These are phyloP conservation scores for Neurospora sp. DNA, from an alignment of 495 filamentous ascomycete species.

Conservation along the genomic window DNA sequence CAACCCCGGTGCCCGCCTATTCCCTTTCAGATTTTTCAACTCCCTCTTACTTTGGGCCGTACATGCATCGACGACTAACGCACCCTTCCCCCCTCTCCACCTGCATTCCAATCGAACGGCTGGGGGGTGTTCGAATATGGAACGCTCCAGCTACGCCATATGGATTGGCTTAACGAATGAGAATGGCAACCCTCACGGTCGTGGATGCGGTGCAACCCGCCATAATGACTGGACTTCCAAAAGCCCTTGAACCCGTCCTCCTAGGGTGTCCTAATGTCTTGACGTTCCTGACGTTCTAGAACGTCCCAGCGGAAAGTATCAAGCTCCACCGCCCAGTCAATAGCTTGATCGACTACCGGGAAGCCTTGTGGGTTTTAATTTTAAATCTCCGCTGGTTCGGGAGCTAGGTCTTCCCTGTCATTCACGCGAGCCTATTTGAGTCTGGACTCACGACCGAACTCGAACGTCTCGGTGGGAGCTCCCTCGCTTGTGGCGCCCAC, in stretches of 20 bases:
- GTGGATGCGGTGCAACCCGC: not conserved
- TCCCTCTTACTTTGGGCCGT: no score
- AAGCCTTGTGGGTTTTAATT: not conserved
- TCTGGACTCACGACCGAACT: not conserved
- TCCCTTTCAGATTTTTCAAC: no score
- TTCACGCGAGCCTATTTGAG: not conserved
- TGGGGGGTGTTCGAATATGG: not conserved
- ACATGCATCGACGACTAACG: no score
- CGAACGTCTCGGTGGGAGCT: not conserved
- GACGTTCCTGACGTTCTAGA: not conserved
- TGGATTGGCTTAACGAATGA: not conserved
- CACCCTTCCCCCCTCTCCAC: not conserved
- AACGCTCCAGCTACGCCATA: not conserved
- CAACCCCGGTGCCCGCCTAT: not conserved
- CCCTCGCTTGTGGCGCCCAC: not conserved
- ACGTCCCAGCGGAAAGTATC: not conserved
- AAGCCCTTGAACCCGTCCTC: not conserved
- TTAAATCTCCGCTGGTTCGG: not conserved
- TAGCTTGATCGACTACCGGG: not conserved
- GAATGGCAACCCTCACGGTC: not conserved
- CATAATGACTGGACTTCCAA: not conserved
- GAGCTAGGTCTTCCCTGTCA: not conserved
- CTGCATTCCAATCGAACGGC: not conserved
- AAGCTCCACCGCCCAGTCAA: not conserved
- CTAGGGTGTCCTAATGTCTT: not conserved